Base-by-base conservation (phyloP, 257 asterid species). In the Primulina tabacum region DNA sequence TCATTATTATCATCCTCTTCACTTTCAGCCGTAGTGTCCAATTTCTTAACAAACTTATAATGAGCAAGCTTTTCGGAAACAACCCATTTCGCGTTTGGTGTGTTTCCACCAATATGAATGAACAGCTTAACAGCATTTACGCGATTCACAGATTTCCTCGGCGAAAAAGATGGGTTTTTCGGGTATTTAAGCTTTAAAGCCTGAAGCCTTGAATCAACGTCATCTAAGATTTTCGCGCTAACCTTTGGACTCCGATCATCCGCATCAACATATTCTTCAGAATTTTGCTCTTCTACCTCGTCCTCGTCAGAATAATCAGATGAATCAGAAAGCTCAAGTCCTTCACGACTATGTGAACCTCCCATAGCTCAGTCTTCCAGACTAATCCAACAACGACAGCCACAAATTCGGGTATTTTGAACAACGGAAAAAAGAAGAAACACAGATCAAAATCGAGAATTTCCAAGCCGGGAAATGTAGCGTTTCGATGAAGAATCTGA, bases 341-440 rank as follows among this genome's bases (percentile, higher is more conserved):
- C 99, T 79, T 95, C 98, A 52, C 98, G 95, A 72, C 99, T 95
- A 10, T 95, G 96, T 9, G 99, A 89, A 73, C 73, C 95, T 57
- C 99, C 98, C 99, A 95, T 94, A 30, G 50, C 32, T 20, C 68
- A 6, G 33, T 2, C 6, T 16, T 57, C 60, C 64, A 34, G 77
- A 78, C 24, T 26, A 29, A 67, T 43, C 30, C 14, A 16, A 29
- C 33, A 16, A 29, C 33, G 4, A 10, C 38, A n/a, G 74, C 35
- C 20, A 14, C 34, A 40, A 18, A 56, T 18, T 64, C 30, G 4
- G 33, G 30, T 8, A 64, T 53, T 67, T 53, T 76, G 21, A 64
- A 40, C 28, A 30, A 6, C 11, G 52, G 16, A 17, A 1, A 43
- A 11, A 14, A 10, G 2, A 9, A 9, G 0, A 12, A 57, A 60